Percentiles rank a stretch among this genome's conserved stretches.
Conservation (phyloP, 2,329 filamentous ascomycete genomes). For the Botryotinia convoluta region DNA sequence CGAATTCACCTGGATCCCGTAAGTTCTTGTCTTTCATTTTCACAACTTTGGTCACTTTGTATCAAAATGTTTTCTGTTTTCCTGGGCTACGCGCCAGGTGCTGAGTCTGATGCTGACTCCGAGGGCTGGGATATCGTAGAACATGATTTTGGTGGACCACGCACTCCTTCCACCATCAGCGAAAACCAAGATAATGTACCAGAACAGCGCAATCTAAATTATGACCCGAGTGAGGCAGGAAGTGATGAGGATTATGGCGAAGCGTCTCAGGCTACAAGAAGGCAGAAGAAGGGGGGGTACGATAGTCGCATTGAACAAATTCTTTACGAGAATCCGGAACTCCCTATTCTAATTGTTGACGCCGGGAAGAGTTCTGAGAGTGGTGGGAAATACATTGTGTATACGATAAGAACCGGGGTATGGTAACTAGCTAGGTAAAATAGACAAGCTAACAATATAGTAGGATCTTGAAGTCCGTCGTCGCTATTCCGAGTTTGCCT, state of each 20-base stretch:
- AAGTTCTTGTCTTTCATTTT: slow-evolving; percentile 41
- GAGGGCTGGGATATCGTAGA: slow-evolving; percentile 48
- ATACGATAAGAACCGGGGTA: slow-evolving; percentile 94
- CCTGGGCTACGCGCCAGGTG: slow-evolving; percentile 37
- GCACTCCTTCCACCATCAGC: slow-evolving; percentile 60
- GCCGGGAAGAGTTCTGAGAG: slow-evolving; percentile 94
- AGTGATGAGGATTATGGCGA: slow-evolving; percentile 50
- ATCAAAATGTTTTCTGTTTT: slow-evolving; percentile 40
- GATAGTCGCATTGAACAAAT: slow-evolving; percentile 97
- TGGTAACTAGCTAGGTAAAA: slow-evolving; percentile 11
- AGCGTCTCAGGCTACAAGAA: slow-evolving; percentile 47
- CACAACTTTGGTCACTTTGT: slow-evolving; percentile 19
- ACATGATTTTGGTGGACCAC: slow-evolving; percentile 49
- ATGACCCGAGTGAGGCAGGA: slow-evolving; percentile 44
- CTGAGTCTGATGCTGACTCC: slow-evolving; percentile 42
- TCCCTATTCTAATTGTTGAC: slow-evolving; percentile 87
- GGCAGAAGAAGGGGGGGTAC: slow-evolving; percentile 79
- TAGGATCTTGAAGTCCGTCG: slow-evolving; percentile 93
- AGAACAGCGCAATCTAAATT: slow-evolving; percentile 27
- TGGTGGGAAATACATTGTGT: slow-evolving; percentile 91
- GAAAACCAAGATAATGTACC: slow-evolving; percentile 49
- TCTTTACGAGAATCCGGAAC: slow-evolving; percentile 87
- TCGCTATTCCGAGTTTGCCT: slow-evolving; percentile 95
- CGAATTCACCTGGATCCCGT: slow-evolving; percentile 58
- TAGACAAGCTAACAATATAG: slow-evolving; percentile 24